Percentiles rank a stretch among this genome's conserved stretches.
Evolutionary conservation across 2,329 filamentous ascomycete genomes (phyloP).

Genomic region (Malbranchea zuffiana): DNA sequence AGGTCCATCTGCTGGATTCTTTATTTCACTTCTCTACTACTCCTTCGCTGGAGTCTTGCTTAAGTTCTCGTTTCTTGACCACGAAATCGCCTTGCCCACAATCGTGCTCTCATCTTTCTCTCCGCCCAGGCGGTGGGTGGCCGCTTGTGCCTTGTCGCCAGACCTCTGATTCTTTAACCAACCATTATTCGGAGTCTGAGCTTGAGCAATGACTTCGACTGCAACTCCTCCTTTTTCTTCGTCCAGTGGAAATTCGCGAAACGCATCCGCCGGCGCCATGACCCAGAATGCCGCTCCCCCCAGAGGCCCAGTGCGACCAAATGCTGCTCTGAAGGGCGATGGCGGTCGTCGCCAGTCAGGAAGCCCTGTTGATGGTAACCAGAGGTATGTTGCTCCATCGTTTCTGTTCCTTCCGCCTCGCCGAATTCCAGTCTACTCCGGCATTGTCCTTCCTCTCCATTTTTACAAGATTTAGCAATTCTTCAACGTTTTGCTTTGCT

Average conservation of each 20-base stretch:
- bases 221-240: constrained; percentile 26
- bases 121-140: constrained; percentile 29
- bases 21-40: constrained; percentile 11
- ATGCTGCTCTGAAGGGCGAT: constrained; percentile 41
- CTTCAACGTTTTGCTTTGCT: not conserved
- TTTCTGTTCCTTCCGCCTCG: constrained; percentile 10
- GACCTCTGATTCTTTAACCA: no score
- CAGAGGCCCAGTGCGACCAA: constrained; percentile 41
- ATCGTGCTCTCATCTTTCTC: constrained; percentile 4
- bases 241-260: constrained; percentile 28
- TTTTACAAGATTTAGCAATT: constrained; percentile 2
- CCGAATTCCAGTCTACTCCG: constrained; percentile 3
- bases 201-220: constrained; percentile 32
- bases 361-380: constrained; percentile 44
- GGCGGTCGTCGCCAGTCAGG: constrained; percentile 45
- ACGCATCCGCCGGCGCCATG: constrained; percentile 28
- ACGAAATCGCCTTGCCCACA: not conserved
- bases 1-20: constrained; percentile 5
- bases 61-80: constrained; percentile 13
- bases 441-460: not conserved
- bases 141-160: constrained; percentile 12
- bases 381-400: constrained; percentile 39
- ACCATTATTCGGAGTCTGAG: no score
- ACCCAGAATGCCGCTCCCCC: constrained; percentile 29
- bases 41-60: not conserved